Evolutionary conservation across 2,329 filamentous ascomycete species (phyloP).

Genomic region (Lachnellula hyalina): DNA sequence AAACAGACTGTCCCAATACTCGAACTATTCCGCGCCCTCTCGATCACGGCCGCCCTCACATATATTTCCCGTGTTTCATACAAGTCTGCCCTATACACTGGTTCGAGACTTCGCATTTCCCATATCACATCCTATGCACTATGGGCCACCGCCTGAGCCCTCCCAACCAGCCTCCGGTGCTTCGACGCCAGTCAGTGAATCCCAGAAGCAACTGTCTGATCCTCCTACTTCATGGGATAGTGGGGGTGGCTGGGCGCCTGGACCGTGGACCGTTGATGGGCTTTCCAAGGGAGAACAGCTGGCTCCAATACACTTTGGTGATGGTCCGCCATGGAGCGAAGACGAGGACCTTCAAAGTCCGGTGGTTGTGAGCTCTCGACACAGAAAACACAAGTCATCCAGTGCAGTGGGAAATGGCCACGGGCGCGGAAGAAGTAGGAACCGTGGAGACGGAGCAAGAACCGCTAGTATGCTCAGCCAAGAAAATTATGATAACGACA

Average conservation of each 20-base stretch:
- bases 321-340: conserved; percentile 90
- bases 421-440: conserved; percentile 41
- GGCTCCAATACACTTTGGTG: conserved; percentile 76
- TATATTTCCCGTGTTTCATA: conserved; percentile 77
- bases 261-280: conserved; percentile 32
- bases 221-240: conserved; percentile 71
- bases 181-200: conserved; percentile 80
- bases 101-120: conserved; percentile 97
- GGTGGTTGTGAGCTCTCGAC: conserved; percentile 73
- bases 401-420: conserved; percentile 38
- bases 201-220: conserved; percentile 72
- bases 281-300: conserved; percentile 64
- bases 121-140: conserved; percentile 77
- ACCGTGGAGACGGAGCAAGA: conserved; percentile 36
- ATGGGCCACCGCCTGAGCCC: conserved; percentile 78
- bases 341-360: conserved; percentile 93
- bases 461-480: conserved; percentile 41
- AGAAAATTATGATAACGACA: conserved; percentile 51
- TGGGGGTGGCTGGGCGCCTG: conserved; percentile 53
- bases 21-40: conserved; percentile 59
- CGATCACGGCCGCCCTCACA: conserved; percentile 77
- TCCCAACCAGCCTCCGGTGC: conserved; percentile 66
- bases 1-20: conserved; percentile 80
- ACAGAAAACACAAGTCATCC: conserved; percentile 78
- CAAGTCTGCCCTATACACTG: conserved; percentile 78